A percentile compares a stretch with the other conserved stretches of the same genome.
phyloP scores from a whole-genome alignment of 2,329 filamentous ascomycete genomes.

The Cercospora zeina region DNA sequence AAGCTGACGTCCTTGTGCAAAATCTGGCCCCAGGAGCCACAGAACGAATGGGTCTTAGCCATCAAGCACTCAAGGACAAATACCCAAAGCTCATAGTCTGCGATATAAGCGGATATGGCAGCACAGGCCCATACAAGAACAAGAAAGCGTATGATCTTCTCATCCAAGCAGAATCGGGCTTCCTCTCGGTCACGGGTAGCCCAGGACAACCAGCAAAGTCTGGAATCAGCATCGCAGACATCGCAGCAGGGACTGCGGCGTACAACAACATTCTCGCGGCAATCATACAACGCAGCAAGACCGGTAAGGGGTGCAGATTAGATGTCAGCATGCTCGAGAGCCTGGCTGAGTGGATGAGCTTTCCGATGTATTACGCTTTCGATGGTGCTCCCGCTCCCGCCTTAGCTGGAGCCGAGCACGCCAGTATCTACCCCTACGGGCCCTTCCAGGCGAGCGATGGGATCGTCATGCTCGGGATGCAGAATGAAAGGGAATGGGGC shows the following conservation, averaged over 20 bases:
- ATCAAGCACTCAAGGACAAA: slow-evolving; percentile 70
- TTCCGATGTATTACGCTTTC: slow-evolving; percentile 66
- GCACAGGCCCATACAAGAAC: slow-evolving; percentile 83
- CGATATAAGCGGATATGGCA: slow-evolving; percentile 93
- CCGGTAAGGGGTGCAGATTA: slow-evolving; percentile 52
- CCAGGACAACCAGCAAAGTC: slow-evolving; percentile 90
- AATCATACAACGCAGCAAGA: slow-evolving; percentile 61
- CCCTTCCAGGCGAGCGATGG: slow-evolving; percentile 53
- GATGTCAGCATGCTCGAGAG: slow-evolving; percentile 61
- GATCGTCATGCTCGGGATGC: slow-evolving; percentile 58
- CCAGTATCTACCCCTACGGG: slow-evolving; percentile 59
- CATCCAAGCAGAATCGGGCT: slow-evolving; percentile 70
- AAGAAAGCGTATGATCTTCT: slow-evolving; percentile 98
- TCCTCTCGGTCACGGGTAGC: slow-evolving; percentile 69
- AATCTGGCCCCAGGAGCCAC: slow-evolving; percentile 90
- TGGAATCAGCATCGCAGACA: slow-evolving; percentile 89
- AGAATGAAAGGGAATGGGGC: slow-evolving; percentile 59
- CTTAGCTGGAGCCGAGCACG: slow-evolving; percentile 55
- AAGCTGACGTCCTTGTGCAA: slow-evolving; percentile 89
- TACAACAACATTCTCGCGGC: slow-evolving; percentile 94
- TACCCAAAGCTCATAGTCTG: slow-evolving; percentile 88
- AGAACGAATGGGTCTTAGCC: slow-evolving; percentile 89
- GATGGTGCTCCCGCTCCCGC: slow-evolving; percentile 48
- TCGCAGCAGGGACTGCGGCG: slow-evolving; percentile 91
- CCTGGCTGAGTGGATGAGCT: slow-evolving; percentile 62